Base-by-base conservation (phyloP, 2,329 filamentous ascomycete genomes). In the Hirsutella thompsonii region DNA sequence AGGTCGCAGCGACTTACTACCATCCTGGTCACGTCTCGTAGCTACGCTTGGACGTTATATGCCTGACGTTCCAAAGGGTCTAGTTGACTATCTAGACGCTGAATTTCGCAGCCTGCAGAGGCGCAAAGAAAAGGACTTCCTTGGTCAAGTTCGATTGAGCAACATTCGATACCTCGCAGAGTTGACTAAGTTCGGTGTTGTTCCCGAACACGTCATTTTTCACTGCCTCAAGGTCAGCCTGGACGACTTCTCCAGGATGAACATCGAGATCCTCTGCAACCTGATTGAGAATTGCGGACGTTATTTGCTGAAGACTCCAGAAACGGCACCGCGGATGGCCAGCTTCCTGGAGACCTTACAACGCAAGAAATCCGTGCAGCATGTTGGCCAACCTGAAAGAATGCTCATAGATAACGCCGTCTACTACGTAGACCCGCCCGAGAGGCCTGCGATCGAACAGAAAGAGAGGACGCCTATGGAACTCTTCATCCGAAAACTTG, bases 371-470 rank as follows among this genome's bases (percentile, higher is more conserved):
- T 79, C 84, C 8, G 89, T 92, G 8, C 88, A 95, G 56, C 89
- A 96, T 56, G 81, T 98, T 43, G 90, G 89, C 13, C 87, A 94
- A 53, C 87, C 94, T 51, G 92, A 98, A 62, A 83, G 89, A 32
- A 96, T 98, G 89, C 76, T 96, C 23, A 92, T 98, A 43, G 92
- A 98, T 59, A 98, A 98, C 56, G 92, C 92, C 3, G 79, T 95
- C 43, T 98, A 98, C 62, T 96, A 95, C 52, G 92, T 98, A 42
- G 92, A 96, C 53, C 92, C 92, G 13, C 93, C 92, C 0, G 83
- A 94, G 57, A 79, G 92, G 45, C 84, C 89, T 26, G 89, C 92
- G 0, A 95, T 98, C 41, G 83, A 93, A 60, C 90, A 96, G 56
- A 98, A 96, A 60, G 92, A 98, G 61, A 77, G 92, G 37, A 94